These are phyloP conservation scores for Ascochyta pisi DNA, from an alignment of 2,329 filamentous ascomycete genomes.

Conservation along the genomic window DNA sequence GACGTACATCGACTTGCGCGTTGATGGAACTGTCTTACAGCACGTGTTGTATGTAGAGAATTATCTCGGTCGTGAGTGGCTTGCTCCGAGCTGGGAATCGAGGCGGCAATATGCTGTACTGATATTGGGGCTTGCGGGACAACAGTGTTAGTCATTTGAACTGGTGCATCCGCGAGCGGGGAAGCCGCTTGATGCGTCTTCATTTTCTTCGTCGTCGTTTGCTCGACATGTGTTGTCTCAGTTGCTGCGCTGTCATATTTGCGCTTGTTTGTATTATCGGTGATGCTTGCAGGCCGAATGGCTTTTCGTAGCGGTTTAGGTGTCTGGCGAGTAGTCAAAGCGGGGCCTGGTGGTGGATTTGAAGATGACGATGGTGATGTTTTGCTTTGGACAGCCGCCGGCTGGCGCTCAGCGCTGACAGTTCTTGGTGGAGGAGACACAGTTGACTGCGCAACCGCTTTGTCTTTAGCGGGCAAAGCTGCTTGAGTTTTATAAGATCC, in stretches of 20 bases:
- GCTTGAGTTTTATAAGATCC: background rate
- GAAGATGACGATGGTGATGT: background rate
- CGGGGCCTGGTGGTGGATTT: background rate
- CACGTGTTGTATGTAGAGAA: background rate
- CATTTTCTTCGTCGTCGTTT: conserved; percentile 16
- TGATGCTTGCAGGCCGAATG: background rate
- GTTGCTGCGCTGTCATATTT: conserved; percentile 13
- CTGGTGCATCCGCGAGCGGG: background rate
- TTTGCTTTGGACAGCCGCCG: background rate
- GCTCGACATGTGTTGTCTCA: conserved; percentile 3
- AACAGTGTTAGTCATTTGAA: background rate
- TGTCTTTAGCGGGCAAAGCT: background rate
- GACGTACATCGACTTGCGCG: background rate
- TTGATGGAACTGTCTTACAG: background rate
- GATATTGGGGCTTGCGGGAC: background rate
- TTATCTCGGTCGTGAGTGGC: background rate
- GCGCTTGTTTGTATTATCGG: conserved; percentile 7
- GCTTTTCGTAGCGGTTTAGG: background rate
- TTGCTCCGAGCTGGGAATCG: background rate
- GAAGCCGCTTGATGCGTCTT: background rate
- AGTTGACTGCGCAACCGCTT: background rate
- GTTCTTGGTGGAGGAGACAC: background rate
- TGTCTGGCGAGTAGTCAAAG: background rate
- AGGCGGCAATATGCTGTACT: background rate
- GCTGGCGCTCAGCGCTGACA: background rate